Evolutionary conservation across 768 basidiomycete genomes (phyloP).

Genomic region (Termitomyces sp.): DNA sequence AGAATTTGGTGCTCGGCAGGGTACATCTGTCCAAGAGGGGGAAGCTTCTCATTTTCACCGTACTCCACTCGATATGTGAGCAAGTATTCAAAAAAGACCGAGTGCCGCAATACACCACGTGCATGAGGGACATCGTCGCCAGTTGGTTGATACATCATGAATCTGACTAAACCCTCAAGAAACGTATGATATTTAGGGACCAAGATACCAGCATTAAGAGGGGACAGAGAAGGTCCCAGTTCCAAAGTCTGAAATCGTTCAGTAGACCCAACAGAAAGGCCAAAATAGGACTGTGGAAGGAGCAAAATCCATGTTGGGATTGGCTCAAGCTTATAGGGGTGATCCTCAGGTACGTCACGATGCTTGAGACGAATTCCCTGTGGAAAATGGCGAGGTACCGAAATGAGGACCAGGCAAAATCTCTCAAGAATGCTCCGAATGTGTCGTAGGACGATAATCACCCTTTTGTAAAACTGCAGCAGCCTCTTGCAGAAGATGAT

Average conservation of each 20-base stretch:
- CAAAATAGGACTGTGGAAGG: background rate
- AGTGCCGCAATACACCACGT: background rate
- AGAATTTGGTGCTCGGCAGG: background rate
- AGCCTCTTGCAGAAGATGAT: background rate
- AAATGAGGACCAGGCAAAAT: background rate
- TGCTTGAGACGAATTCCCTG: background rate
- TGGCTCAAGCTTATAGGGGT: background rate
- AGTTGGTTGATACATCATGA: background rate
- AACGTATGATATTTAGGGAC: conserved; percentile 1
- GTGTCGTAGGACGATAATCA: background rate
- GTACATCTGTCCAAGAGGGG: background rate
- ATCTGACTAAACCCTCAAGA: background rate
- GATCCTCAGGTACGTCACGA: background rate
- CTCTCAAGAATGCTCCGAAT: background rate
- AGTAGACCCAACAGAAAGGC: background rate
- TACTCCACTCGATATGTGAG: background rate
- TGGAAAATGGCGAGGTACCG: background rate
- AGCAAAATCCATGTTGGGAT: background rate
- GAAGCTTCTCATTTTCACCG: background rate
- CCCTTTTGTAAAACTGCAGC: background rate
- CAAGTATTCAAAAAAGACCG: background rate
- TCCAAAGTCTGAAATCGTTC: background rate
- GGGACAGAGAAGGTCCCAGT: background rate
- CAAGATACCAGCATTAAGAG: background rate
- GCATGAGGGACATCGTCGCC: background rate